Percentiles rank a stretch among this genome's conserved stretches.
These are phyloP conservation scores for Exophiala aquamarina DNA, from an alignment of 2,329 filamentous ascomycete species.

Conservation along the genomic window DNA sequence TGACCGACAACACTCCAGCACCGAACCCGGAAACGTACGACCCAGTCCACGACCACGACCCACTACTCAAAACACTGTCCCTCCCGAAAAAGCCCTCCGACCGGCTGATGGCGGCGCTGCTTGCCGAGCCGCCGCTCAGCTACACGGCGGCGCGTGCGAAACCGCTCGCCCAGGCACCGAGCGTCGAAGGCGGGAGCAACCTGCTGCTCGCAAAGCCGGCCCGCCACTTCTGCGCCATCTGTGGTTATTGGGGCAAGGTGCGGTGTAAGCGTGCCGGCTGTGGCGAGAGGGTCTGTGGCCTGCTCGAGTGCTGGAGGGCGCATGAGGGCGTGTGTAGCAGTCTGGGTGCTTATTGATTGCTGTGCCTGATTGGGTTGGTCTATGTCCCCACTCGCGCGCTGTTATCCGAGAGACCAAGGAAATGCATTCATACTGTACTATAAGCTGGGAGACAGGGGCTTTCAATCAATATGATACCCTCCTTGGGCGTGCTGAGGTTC, in stretches of 20 bases:
- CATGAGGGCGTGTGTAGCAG: conserved; percentile 41
- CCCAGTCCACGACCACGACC: conserved; percentile 23
- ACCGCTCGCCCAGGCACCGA: conserved; percentile 24
- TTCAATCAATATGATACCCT: too few species aligned
- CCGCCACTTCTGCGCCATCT: conserved; percentile 48
- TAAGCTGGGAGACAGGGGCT: too few species aligned
- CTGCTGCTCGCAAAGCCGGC: conserved; percentile 32
- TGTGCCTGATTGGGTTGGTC: too few species aligned
- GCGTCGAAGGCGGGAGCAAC: conserved; percentile 18
- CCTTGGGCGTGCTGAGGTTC: too few species aligned
- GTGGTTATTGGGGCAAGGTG: conserved; percentile 52
- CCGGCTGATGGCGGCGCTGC: conserved; percentile 44
- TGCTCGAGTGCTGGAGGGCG: conserved; percentile 45
- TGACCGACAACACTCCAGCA: conserved; percentile 32
- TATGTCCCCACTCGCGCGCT: too few species aligned
- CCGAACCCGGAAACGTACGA: conserved; percentile 33
- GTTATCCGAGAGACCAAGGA: too few species aligned
- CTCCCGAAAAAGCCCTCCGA: conserved; percentile 47
- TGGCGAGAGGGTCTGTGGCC: conserved; percentile 46
- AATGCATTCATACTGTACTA: too few species aligned
- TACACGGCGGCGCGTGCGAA: conserved; percentile 47
- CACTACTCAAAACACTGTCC: conserved; percentile 35
- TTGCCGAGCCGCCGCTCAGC: conserved; percentile 47
- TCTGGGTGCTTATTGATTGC: conserved; percentile 15
- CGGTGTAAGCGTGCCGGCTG: conserved; percentile 47